Base-by-base conservation (phyloP, 495 filamentous ascomycete genomes). In the Massariosphaeria phaeospora region DNA sequence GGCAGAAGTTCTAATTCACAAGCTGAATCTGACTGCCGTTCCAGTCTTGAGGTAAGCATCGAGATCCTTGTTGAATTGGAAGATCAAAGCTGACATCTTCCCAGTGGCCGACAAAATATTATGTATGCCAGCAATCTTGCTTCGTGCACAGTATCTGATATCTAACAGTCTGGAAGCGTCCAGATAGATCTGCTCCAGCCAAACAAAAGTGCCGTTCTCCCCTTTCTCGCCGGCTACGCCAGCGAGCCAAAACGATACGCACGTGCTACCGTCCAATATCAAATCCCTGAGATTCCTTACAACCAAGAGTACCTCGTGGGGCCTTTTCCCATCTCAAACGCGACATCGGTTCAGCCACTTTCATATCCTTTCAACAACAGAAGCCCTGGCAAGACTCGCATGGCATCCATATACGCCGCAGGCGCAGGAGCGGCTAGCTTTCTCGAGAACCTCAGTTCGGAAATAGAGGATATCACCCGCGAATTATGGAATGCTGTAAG, bases 201-300 rank as follows among this genome's bases (percentile, higher is more conserved):
- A 12, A 80, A 80, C 65, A 81, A 80, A 61, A 74, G 76, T 0
- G 74, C 74, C 62, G 72, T 69, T 18, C 49, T 77, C 20, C 44
- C 62, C 1, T 81, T 71, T 57, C 53, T 80, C 9, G 69, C 77
- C 49, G 65, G 66, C 30, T 53, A 51, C 10, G 42, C 63, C 3
- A 23, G 17, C 13, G 55, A 67, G 6, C 77, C 76, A 11, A 60
- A 60, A 12, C 66, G 73, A 55, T 79, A 75, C 55, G 76, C 76
- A 17, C 75, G 73, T 43, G 75, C 73, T 18, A 60, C 70, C 6
- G 56, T 80, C 15, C 62, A 68, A 45, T 63, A 70, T 57, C 63
- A 70, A 8, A 67, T 73, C 11, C 69, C 68, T 8, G 66, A 67
- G 44, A 63, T 70, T 9, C 68, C 76, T 3, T 70, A 75, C 60